These are phyloP conservation scores for Ilex aquifolium DNA, from an alignment of 257 asterid species.

Conservation along the genomic window DNA sequence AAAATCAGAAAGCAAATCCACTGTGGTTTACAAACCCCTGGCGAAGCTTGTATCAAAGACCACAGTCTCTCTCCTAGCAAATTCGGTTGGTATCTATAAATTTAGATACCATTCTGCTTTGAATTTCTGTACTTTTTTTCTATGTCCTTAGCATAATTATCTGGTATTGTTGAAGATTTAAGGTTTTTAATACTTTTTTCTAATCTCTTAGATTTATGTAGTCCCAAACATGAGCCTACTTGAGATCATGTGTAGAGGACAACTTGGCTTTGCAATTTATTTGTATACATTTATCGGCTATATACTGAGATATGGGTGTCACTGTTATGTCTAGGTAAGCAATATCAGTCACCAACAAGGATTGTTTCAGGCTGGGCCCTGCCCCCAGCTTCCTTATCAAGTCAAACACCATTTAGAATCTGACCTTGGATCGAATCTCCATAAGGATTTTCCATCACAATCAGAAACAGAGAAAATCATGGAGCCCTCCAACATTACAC, in stretches of 20 bases:
- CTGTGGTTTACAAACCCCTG: slow-evolving; percentile 59
- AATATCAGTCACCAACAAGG: slow-evolving; percentile 20
- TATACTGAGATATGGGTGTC: slow-evolving; percentile 7
- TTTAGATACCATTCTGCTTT: not conserved
- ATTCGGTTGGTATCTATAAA: slow-evolving; percentile 47
- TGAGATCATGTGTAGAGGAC: not conserved
- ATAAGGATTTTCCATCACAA: slow-evolving; percentile 8
- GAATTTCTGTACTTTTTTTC: not conserved
- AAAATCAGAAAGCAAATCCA: slow-evolving; percentile 26
- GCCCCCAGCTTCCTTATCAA: slow-evolving; percentile 16
- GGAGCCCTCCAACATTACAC: slow-evolving; percentile 12
- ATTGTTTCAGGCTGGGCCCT: slow-evolving; percentile 19
- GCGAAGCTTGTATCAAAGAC: slow-evolving; percentile 66
- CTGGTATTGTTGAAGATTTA: not conserved
- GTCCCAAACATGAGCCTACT: not conserved
- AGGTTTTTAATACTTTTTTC: not conserved
- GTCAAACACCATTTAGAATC: slow-evolving; percentile 14
- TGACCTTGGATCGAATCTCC: slow-evolving; percentile 16
- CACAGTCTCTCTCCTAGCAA: slow-evolving; percentile 53
- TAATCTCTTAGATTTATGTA: not conserved
- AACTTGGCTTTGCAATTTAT: not conserved
- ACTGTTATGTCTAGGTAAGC: slow-evolving; percentile 29
- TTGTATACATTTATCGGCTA: not conserved
- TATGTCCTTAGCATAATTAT: not conserved
- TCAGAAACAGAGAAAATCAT: slow-evolving; percentile 11